These are phyloP conservation scores for Colletotrichum gloeosporioides DNA, from an alignment of 2,329 filamentous ascomycete species.

Conservation along the genomic window DNA sequence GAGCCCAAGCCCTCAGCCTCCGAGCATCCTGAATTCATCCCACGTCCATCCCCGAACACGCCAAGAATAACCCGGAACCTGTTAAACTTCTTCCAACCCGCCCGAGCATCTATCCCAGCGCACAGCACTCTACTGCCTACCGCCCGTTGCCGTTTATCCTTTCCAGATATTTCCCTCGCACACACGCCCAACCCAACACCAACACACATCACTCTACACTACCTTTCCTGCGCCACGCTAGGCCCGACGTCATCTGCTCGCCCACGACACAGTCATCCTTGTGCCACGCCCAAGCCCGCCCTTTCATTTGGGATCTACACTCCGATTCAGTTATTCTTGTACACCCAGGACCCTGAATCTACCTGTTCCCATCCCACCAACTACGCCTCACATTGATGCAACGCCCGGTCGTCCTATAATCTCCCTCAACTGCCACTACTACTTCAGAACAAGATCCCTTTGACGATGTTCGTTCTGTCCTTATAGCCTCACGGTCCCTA, in stretches of 20 bases:
- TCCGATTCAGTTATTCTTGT: conserved; percentile 17
- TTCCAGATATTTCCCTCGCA: not conserved
- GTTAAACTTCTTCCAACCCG: conserved; percentile 18
- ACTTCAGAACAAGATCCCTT: conserved; percentile 1
- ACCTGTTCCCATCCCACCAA: not conserved
- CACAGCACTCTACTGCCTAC: conserved; percentile 2
- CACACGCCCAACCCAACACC: not conserved
- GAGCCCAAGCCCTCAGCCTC: conserved; percentile 18
- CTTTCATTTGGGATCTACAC: conserved; percentile 13
- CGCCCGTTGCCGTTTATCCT: not conserved
- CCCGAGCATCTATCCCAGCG: conserved; percentile 11
- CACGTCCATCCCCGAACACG: conserved; percentile 12
- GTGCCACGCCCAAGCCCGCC: conserved; percentile 5
- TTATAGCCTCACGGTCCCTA: conserved; percentile 50
- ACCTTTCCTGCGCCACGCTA: conserved; percentile 21
- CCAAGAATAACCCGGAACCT: conserved; percentile 19
- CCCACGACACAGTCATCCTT: not conserved
- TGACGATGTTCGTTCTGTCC: conserved; percentile 30
- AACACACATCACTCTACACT: not conserved
- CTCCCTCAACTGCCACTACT: conserved; percentile 7
- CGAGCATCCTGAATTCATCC: conserved; percentile 17
- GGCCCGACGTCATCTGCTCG: conserved; percentile 22
- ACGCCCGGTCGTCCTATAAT: conserved; percentile 24
- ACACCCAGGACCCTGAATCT: conserved; percentile 21
- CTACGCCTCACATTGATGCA: conserved; percentile 16